phyloP scores from a whole-genome alignment of 2,329 filamentous ascomycete species.

The Ceratocystis huliohia region DNA sequence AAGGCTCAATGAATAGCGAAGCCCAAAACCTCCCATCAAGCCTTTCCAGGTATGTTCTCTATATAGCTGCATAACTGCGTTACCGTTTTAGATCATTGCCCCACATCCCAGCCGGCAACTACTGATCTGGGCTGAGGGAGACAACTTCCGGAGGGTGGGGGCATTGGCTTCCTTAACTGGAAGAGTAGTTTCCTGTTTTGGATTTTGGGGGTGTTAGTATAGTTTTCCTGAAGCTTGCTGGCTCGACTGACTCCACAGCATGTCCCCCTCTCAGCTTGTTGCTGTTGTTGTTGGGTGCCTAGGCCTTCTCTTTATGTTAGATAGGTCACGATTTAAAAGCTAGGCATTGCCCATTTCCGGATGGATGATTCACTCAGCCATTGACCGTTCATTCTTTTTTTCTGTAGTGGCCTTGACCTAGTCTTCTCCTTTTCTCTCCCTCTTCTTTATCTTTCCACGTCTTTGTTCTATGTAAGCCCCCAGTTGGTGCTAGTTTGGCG shows the following conservation, averaged over 20 bases:
- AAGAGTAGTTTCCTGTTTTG: not conserved
- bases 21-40: too few relatives aligned
- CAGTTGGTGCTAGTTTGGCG: not conserved
- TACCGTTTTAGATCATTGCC: not conserved
- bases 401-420: conserved; percentile 1
- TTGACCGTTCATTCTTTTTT: conserved; percentile 15
- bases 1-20: too few relatives aligned
- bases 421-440: conserved; percentile 14
- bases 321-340: not conserved
- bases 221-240: not conserved
- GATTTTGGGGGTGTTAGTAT: not conserved
- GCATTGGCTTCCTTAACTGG: conserved; percentile 1
- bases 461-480: conserved; percentile 1
- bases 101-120: conserved; percentile 10
- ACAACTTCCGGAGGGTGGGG: not conserved
- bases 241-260: conserved; percentile 4
- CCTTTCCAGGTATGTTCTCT: not conserved
- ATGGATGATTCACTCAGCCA: not conserved
- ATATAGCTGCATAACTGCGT: not conserved
- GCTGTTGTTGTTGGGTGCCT: not conserved
- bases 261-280: not conserved
- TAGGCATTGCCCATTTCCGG: not conserved
- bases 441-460: conserved; percentile 8
- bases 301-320: not conserved
- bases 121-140: conserved; percentile 2